Evolutionary conservation across 2,329 filamentous ascomycete species (phyloP), one percentile per base, ranked within the genome.

Genomic region (Cytospora schulzeri): DNA sequence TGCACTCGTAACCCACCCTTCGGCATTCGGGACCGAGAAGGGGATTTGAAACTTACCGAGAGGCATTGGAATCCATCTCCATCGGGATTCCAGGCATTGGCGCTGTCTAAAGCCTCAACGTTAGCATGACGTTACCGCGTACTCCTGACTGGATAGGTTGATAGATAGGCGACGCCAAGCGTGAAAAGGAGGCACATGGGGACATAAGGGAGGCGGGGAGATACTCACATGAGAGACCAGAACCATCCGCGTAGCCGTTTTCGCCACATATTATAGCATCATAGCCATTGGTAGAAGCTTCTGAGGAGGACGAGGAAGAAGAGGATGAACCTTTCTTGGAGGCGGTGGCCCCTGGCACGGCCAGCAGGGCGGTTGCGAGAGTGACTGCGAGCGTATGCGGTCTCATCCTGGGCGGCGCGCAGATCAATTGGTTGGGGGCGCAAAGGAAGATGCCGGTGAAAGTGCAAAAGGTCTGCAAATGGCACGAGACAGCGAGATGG

Each of bases 51-150:
- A 69, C 73, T 68, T 64, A 74, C 73, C 35, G 69, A 70, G 17
- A 75, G 68, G 67, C 73, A 75, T 45, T 72, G 69, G 57, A 73
- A 74, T 33, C 73, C 72, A 29, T 64, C 50, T 8, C 54, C 65
- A 51, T 73, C 68, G 9, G 72, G 66, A 62, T 73, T 73, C 73
- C 73, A 75, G 53, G 73, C 73, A 41, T 75, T 73, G 17, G 73
- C 69, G 59, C 71, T 70, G 59, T 71, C 73, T 75, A 62, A 17
- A 28, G 7, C 19, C 22, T n/a, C 45, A 6, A 24, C 17, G 52
- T 69, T 11, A 69, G 60, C 52, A 15, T 52, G 7, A 29, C 26
- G 38, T 22, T 51, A 33, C 29, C 22, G 22, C 22, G 15, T 8
- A 2, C 14, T 8, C 8, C 1, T 31, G 35, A 29, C 41, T 50